A percentile compares a stretch with the other conserved stretches of the same genome.
Conservation (phyloP, 2,329 filamentous ascomycete species). For the Mycosphaerelloides madeirae region DNA sequence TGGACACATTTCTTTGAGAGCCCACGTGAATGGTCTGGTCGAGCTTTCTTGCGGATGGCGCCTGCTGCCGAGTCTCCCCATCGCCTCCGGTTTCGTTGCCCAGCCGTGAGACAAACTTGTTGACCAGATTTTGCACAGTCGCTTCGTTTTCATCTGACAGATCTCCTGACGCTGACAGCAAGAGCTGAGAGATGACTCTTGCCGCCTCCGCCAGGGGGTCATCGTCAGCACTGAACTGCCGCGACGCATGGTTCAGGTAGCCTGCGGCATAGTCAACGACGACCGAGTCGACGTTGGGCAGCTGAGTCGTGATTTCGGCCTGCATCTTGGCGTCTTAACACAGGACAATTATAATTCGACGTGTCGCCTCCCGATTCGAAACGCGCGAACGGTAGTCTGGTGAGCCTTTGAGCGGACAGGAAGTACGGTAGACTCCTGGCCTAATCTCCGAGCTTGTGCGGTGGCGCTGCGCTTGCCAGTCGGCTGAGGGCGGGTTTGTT, state of each 20-base stretch:
- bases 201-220: conserved; percentile 85
- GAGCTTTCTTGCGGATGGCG: conserved; percentile 73
- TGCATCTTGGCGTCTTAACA: conserved; percentile 28
- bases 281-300: conserved; percentile 34
- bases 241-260: conserved; percentile 90
- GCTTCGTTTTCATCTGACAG: conserved; percentile 66
- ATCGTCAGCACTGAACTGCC: conserved; percentile 68
- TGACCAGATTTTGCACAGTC: conserved; percentile 75
- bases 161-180: conserved; percentile 89
- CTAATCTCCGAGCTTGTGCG: neutral
- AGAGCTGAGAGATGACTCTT: conserved; percentile 74
- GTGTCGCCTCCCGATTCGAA: conserved; percentile 4
- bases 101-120: conserved; percentile 83
- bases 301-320: conserved; percentile 33
- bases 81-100: conserved; percentile 65
- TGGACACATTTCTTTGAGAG: conserved; percentile 91
- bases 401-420: too few species aligned
- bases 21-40: conserved; percentile 95
- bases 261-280: conserved; percentile 56
- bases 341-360: conserved; percentile 6
- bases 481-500: too few species aligned
- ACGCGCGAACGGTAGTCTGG: neutral
- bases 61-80: conserved; percentile 63
- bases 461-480: too few species aligned
- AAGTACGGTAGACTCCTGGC: too few species aligned